phyloP scores from a whole-genome alignment of 148 eudicot genomes.

The Drosera capensis region DNA sequence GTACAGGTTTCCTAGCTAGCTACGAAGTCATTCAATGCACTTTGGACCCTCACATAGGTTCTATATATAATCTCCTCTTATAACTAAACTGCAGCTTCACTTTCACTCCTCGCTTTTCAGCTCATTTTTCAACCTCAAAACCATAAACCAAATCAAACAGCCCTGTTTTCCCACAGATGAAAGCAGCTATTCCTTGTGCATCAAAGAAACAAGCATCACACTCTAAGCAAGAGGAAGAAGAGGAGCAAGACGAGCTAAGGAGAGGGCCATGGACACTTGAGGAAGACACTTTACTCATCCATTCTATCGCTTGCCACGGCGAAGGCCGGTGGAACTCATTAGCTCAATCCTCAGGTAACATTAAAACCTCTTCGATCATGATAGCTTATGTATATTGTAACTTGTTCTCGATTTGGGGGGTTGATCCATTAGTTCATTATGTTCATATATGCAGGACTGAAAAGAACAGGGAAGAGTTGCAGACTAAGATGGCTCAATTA shows the following conservation, averaged over 20 bases:
- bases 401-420: background rate
- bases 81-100: background rate
- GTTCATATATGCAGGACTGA: conserved; percentile 9
- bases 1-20: too few species aligned
- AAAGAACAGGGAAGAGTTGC: conserved; percentile 29
- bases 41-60: background rate
- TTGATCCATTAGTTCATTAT: background rate
- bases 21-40: background rate
- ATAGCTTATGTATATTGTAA: background rate
- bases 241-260: conserved; percentile 37
- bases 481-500: conserved; percentile 29
- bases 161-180: conserved; percentile 7
- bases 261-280: conserved; percentile 96
- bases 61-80: background rate
- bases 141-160: background rate
- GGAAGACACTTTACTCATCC: conserved; percentile 60
- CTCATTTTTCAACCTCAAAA: background rate
- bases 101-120: background rate
- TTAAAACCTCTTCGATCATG: background rate
- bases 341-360: conserved; percentile 57
- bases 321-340: conserved; percentile 78
- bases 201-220: background rate
- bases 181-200: conserved; percentile 6
- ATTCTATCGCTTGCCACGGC: conserved; percentile 43
- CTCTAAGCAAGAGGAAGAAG: conserved; percentile 6